Conservation (phyloP, 495 filamentous ascomycete genomes). For the Aspergillus campestris region DNA sequence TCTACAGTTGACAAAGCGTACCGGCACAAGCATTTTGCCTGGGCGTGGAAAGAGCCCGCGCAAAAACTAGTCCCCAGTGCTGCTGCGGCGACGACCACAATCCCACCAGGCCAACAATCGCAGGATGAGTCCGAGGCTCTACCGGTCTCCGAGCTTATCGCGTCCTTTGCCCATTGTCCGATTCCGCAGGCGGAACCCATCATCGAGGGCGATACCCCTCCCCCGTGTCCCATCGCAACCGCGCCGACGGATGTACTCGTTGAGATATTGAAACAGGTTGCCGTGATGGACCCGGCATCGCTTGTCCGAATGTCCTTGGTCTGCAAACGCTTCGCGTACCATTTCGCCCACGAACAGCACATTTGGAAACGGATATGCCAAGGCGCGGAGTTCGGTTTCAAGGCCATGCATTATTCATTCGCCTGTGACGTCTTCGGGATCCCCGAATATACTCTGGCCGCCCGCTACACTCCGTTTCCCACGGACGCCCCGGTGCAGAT, state of each 20-base stretch:
- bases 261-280: slow-evolving; percentile 62
- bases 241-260: slow-evolving; percentile 79
- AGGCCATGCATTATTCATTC: slow-evolving; percentile 77
- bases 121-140: slow-evolving; percentile 29
- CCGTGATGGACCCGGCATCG: slow-evolving; percentile 65
- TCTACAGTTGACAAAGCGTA: slow-evolving; percentile 75
- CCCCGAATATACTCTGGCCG: slow-evolving; percentile 36
- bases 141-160: slow-evolving; percentile 61
- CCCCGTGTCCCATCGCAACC: slow-evolving; percentile 67
- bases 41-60: slow-evolving; percentile 44
- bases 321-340: slow-evolving; percentile 78
- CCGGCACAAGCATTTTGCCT: slow-evolving; percentile 78
- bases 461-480: slow-evolving; percentile 38
- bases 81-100: slow-evolving; percentile 32
- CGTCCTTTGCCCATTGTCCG: slow-evolving; percentile 56
- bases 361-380: slow-evolving; percentile 79
- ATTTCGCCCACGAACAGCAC: slow-evolving; percentile 75
- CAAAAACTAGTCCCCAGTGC: slow-evolving; percentile 47
- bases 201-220: slow-evolving; percentile 56
- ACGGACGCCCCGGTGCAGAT: slow-evolving; percentile 20
- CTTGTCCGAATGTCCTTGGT: slow-evolving; percentile 74
- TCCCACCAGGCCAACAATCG: slow-evolving; percentile 38
- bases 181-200: slow-evolving; percentile 52
- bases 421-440: slow-evolving; percentile 53
- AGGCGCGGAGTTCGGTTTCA: slow-evolving; percentile 65